Base-by-base conservation (phyloP, 306 rosid species). In the Biancaea sappan region DNA sequence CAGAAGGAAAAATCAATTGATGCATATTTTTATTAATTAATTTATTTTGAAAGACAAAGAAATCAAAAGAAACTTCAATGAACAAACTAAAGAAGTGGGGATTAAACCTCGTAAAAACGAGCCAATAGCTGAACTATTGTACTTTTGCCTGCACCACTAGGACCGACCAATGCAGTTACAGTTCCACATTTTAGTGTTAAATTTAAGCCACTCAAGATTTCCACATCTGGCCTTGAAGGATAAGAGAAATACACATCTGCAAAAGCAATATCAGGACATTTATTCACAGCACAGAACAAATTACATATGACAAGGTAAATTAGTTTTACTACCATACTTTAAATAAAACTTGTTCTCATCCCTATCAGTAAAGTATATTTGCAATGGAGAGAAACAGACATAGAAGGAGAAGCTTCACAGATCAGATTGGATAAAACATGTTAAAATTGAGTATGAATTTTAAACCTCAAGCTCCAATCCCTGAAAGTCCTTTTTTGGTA, bases 121-220 rank as follows among this genome's bases (percentile, higher is more conserved):
- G 98, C 83, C 90, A 94, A 80, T 50, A 94, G 83, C 82, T 94
- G 98, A 28, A 94, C 98, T 74, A 94, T 73, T 34, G 97, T 94
- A 86, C 98, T 94, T 78, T 91, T 94, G 8, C 98, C 98, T 3
- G 97, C 91, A 69, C 98, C 96, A 37, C 98, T 94, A 52, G 92
- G 35, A 53, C 98, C 98, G 32, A 94, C 96, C 46, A 94, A 76
- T 53, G 98, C 97, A 77, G 98, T 94, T 80, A 91, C 57, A 66
- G 97, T 88, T 74, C 98, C 98, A 88, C 87, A 80, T 79, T 90
- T 91, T 31, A 91, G 88, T 22, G 78, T 91, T 76, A 91, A 81
- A 85, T 85, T 87, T 75, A 94, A 82, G 62, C 93, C 92, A 12
- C 57, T 72, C 51, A 91, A 80, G 74, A 94, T 65, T 74, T 83